Base-by-base conservation (phyloP, 2,329 filamentous ascomycete genomes). In the Penicillium vulpinum region DNA sequence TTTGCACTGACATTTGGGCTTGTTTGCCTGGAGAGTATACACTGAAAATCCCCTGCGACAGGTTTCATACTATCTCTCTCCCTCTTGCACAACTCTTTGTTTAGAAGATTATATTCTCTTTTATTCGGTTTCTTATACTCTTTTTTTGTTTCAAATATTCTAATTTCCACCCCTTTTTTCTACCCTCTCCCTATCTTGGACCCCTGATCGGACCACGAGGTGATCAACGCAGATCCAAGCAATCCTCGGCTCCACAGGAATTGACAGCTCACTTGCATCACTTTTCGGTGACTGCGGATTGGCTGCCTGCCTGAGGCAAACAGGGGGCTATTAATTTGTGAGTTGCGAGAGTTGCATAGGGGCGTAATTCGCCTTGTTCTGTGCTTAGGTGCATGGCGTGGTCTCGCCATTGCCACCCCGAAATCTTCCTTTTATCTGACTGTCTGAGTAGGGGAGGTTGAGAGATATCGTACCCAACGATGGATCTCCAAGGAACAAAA, bases 401-500 rank as follows among this genome's bases (percentile, higher is more conserved):
- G 53, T 44, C 41, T 47, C 35, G 48, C 38, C 52, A 38, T 46
- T 57, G 33, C 49, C 38, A 35, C 28, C 40, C 46, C 29, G 15
- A 26, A 24, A n/a, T 45, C 38, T 51, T 41, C 24, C 21, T 51
- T 62, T 63, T 58, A 60, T 60, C 63, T 64, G 59, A 65, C 62
- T 22, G 33, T 44, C 16, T 38, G 9, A 35, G 45, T 52, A 51
- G 54, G 51, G 53, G 31, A 58, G 44, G 51, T 24, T 52, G 10
- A 44, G 43, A 41, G 35, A 33, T 29, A 40, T 39, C 35, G 56
- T 59, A 54, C 53, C 63, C 63, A 62, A 58, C 60, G 51, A 77
- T 77, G 75, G 72, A 76, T 64, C 70, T 76, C 54, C 74, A 75
- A 60, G 73, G 73, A 50, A 71, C 75, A 29, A 76, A 76, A 62